Conservation (phyloP, 2,329 filamentous ascomycete genomes). For the Sarocladium brachiariae region DNA sequence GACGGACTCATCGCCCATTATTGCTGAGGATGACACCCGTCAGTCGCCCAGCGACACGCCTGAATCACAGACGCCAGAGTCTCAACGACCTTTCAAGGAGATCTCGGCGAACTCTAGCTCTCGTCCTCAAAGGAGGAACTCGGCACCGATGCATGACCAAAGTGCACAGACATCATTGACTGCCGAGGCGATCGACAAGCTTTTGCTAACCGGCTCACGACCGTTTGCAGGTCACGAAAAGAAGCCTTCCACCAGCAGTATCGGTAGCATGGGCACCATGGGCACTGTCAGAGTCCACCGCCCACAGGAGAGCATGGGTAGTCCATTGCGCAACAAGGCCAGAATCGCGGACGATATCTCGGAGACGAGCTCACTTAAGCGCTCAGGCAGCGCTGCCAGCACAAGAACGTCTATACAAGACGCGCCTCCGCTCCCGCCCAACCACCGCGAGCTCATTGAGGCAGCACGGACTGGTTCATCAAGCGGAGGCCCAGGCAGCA, state of each 20-base stretch:
- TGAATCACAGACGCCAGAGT: constrained; percentile 43
- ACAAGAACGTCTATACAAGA: constrained; percentile 36
- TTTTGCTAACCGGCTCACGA: constrained; percentile 46
- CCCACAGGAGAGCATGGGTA: constrained; percentile 44
- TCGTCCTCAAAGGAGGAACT: constrained; percentile 31
- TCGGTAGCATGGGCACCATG: constrained; percentile 29
- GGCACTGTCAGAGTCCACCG: constrained; percentile 37
- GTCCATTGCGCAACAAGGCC: constrained; percentile 30
- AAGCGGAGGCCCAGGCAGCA: constrained; percentile 39
- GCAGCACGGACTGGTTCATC: constrained; percentile 59
- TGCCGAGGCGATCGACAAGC: constrained; percentile 70
- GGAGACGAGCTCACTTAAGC: constrained; percentile 31
- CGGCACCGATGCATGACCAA: constrained; percentile 54
- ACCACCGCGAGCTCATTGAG: constrained; percentile 80
- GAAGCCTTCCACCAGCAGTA: constrained; percentile 28
- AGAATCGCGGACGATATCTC: constrained; percentile 32
- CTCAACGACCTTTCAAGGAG: constrained; percentile 52
- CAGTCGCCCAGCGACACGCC: constrained; percentile 40
- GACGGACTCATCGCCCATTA: constrained; percentile 36
- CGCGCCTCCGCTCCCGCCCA: constrained; percentile 67
- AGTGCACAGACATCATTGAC: constrained; percentile 79
- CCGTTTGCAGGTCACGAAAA: constrained; percentile 24
- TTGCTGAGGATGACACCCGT: constrained; percentile 59
- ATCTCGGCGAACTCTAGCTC: constrained; percentile 51
- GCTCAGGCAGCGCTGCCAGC: constrained; percentile 71